Conservation (phyloP, 1,139 yeast genomes). For the Taphrina pruni region DNA sequence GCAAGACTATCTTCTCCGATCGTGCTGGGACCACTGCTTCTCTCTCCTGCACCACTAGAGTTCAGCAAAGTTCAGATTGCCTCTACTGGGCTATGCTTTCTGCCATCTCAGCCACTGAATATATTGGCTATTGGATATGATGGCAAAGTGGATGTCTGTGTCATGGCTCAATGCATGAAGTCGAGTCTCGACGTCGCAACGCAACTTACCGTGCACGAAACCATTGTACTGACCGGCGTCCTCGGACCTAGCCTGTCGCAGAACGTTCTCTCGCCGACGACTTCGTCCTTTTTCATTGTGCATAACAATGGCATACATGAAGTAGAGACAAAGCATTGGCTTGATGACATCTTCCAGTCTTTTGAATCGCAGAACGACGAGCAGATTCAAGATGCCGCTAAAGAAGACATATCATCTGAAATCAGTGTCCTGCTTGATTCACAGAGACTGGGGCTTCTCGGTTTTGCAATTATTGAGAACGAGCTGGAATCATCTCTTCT, state of each 20-base stretch:
- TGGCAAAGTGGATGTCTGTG: constrained; percentile 43
- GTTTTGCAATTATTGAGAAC: constrained; percentile 7
- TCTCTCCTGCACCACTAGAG: constrained; percentile 42
- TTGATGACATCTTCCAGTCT: constrained; percentile 18
- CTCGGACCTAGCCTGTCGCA: neutral
- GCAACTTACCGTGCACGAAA: constrained; percentile 31
- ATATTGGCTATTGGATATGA: constrained; percentile 40
- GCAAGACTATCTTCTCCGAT: constrained; percentile 24
- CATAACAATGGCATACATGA: constrained; percentile 32
- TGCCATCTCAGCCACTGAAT: constrained; percentile 35
- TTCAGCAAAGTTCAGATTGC: constrained; percentile 20
- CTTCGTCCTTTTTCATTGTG: constrained; percentile 8
- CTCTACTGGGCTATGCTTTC: constrained; percentile 31
- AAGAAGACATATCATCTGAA: constrained; percentile 7
- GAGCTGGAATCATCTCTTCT: constrained; percentile 12
- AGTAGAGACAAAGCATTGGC: constrained; percentile 23
- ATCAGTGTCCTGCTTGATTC: constrained; percentile 26
- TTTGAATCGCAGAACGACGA: constrained; percentile 14
- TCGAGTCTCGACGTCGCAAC: neutral
- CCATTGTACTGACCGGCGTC: constrained; percentile 3
- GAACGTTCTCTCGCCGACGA: neutral
- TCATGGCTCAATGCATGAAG: constrained; percentile 28
- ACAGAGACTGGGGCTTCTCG: constrained; percentile 3
- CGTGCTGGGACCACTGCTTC: constrained; percentile 40
- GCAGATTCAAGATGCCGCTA: constrained; percentile 3